These are phyloP conservation scores for Xylaria grammica DNA, from an alignment of 495 filamentous ascomycete species.

Conservation along the genomic window DNA sequence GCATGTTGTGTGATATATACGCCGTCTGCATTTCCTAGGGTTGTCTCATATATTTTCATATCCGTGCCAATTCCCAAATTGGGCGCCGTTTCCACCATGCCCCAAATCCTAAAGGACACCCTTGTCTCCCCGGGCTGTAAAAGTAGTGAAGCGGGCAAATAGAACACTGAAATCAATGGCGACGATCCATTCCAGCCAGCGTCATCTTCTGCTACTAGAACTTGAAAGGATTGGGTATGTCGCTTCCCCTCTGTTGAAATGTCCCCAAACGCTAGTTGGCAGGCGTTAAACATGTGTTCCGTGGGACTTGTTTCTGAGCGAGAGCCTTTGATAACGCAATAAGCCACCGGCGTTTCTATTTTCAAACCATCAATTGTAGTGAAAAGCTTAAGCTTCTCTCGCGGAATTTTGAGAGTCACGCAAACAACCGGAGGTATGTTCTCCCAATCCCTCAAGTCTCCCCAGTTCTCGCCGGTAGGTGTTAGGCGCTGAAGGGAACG, in stretches of 20 bases:
- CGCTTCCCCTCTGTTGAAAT: constrained; percentile 27
- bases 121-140: constrained; percentile 10
- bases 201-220: constrained; percentile 31
- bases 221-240: constrained; percentile 28
- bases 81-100: not conserved
- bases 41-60: constrained; percentile 28
- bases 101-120: not conserved
- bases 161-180: constrained; percentile 31
- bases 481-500: no score
- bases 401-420: constrained; percentile 44
- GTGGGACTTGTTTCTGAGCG: not conserved
- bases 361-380: not conserved
- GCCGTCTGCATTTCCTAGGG: constrained; percentile 27
- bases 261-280: constrained; percentile 37
- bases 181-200: constrained; percentile 30
- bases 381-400: constrained; percentile 11
- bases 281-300: constrained; percentile 30
- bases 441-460: constrained; percentile 37
- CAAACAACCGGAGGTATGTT: constrained; percentile 41
- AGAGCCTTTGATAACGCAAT: constrained; percentile 25
- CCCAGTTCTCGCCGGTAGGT: constrained; percentile 5
- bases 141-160: constrained; percentile 29
- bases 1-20: constrained; percentile 42
- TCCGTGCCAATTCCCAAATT: not conserved
- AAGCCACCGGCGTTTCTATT: constrained; percentile 17